phyloP scores from a whole-genome alignment of 2,329 filamentous ascomycete species.

The Hirsutella rhossiliensis region DNA sequence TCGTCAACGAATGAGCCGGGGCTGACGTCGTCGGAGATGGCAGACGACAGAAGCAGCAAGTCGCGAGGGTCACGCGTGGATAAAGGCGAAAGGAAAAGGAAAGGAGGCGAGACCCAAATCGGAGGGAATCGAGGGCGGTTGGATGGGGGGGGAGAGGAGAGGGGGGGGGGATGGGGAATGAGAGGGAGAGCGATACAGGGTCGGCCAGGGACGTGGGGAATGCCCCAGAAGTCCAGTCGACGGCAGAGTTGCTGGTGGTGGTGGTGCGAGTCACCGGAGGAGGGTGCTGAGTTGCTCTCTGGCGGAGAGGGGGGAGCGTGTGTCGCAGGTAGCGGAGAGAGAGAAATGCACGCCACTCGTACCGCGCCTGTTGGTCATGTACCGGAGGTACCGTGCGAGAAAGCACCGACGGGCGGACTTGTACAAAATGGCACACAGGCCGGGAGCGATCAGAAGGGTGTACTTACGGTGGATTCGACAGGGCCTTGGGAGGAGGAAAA shows the following conservation, averaged over 20 bases:
- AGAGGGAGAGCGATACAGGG: slow-evolving; percentile 1
- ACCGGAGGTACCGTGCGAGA: too few species aligned
- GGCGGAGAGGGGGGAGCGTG: not conserved
- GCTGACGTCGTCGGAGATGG: slow-evolving; percentile 7
- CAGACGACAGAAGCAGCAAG: not conserved
- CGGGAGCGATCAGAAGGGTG: not conserved
- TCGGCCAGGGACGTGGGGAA: slow-evolving; percentile 1
- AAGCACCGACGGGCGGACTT: too few species aligned
- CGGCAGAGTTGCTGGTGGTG: slow-evolving; percentile 1
- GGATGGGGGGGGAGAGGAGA: not conserved
- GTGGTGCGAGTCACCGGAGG: not conserved
- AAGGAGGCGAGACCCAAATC: slow-evolving; percentile 14
- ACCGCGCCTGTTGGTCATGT: too few species aligned
- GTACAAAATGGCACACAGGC: too few species aligned
- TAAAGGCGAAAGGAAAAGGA: slow-evolving; percentile 21
- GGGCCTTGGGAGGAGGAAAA: not conserved
- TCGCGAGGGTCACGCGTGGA: slow-evolving; percentile 21
- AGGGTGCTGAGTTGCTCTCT: not conserved
- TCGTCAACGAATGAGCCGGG: too few species aligned
- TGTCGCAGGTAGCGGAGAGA: not conserved
- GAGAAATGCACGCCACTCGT: not conserved
- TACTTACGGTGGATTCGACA: not conserved
- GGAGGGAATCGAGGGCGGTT: slow-evolving; percentile 7
- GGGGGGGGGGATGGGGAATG: not conserved
- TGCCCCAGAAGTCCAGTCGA: not conserved